phyloP scores from a whole-genome alignment of 2,329 filamentous ascomycete genomes.

The Nemania diffusa region DNA sequence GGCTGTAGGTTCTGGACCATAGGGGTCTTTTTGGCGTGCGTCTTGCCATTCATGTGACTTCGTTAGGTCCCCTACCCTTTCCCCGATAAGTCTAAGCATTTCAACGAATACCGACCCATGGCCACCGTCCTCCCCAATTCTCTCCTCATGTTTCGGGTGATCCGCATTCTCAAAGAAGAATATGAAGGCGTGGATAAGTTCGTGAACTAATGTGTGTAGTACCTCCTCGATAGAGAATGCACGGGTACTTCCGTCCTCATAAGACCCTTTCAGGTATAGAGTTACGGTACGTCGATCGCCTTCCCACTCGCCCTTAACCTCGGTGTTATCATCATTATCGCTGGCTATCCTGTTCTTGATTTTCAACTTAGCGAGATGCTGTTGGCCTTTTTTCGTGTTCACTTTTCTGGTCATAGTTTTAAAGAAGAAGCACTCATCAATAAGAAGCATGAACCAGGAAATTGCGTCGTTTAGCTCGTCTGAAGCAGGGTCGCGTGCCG shows the following conservation, averaged over 20 bases:
- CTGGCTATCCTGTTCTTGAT: not conserved
- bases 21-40: not conserved
- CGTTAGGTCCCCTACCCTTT: not conserved
- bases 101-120: constrained; percentile 13
- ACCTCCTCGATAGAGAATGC: not conserved
- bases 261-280: not conserved
- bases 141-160: not conserved
- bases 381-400: constrained; percentile 5
- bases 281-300: not conserved
- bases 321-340: not conserved
- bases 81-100: constrained; percentile 6
- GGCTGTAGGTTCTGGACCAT: not conserved
- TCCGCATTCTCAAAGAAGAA: not conserved
- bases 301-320: not conserved
- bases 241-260: not conserved
- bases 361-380: not conserved
- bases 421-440: constrained; percentile 20
- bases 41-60: not conserved
- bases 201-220: not conserved
- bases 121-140: not conserved
- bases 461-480: constrained; percentile 4
- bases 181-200: constrained; percentile 7
- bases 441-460: not conserved
- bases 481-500: not conserved
- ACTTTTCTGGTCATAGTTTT: constrained; percentile 13